Base-by-base conservation (phyloP, 176 grass and related monocot species). In the Eragrostis curvula region DNA sequence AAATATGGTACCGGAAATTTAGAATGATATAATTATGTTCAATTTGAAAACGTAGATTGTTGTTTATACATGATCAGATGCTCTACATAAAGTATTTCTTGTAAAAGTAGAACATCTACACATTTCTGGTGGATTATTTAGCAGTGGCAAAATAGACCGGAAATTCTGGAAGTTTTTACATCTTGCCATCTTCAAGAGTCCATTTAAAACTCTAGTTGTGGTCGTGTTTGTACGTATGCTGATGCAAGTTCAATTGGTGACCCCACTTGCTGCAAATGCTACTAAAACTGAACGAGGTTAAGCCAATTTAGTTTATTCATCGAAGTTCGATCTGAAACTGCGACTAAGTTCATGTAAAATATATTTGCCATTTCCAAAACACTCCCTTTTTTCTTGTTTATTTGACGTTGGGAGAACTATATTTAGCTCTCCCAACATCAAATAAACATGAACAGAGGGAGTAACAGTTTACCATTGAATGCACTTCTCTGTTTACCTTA, bases 201-300 rank as follows among this genome's bases (percentile, higher is more conserved):
- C 10, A 27, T 20, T 53, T 47, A 21, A 21, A 21, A 77, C 59
- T 53, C 36, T 58, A 45, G 15, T 59, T 81, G 18, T 59, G 40
- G 1, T 32, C 27, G 25, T 46, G 42, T 43, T 21, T 59, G 52
- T 47, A 7, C 24, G 59, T 81, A 46, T 42, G 17, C 20, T 21
- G 39, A 46, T 48, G 69, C 30, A 61, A 71, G 64, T 67, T 40
- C 60, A 24, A 83, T 66, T 23, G 9, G 24, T 75, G 45, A 65
- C 15, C 72, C 16, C 8, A 36, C 12, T 62, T 28, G 5, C 81
- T 46, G 23, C 74, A 65, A 74, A 67, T 56, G 25, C 60, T 25
- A 52, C 32, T 10, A 74, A 61, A 28, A 52, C 64, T 74, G 16
- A 10, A 55, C 3, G 14, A 50, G 16, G 65, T 75, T 75, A 21